Evolutionary conservation across 352 stramenopile species (phyloP), one percentile per base, ranked within the genome.

Genomic region (Pythium scleroteichum): DNA sequence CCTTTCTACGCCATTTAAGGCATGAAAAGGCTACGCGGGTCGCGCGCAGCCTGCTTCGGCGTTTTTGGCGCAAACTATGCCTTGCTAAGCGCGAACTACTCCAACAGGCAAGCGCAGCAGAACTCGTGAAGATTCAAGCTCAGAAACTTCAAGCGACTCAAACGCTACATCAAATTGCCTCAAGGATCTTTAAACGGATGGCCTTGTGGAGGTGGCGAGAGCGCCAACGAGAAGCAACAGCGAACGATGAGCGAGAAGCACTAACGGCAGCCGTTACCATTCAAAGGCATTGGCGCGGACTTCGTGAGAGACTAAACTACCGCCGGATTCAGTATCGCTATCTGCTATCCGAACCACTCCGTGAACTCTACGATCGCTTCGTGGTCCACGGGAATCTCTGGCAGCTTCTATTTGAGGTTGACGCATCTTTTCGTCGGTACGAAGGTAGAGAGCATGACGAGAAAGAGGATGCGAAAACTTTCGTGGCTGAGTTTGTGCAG

Each of bases 401-500:
- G 79, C 61, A 69, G 1, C 78, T 90, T 48, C 35, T 90, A 16
- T 52, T 90, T 26, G 66, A 86, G 24, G 59, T 88, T 23, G 81
- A 90, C 51, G 73, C 73, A 17, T 75, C 84, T 35, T 88, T 88
- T 54, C 68, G 74, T 29, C 73, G 75, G 12, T 80, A 85, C 29
- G 64, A 69, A 27, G 35, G 79, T n/a, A 67, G 77, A 24, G 72
- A 84, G 19, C 41, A 44, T 16, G 44, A 76, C 9, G 81, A 90
- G 35, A 63, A 78, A 40, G 29, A 69, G 4, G 56, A 87, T 40
- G 79, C 75, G 16, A 58, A 61, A 23, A 88, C 79, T 1, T 90
- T 88, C 47, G 63, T 85, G 17, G 66, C 74, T 16, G 75, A 67
- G 12, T 54, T 90, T 2, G 51, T 88, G 20, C 69, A 58, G 0